phyloP scores from a whole-genome alignment of 257 asterid species.

The Anisodus acutangulus region DNA sequence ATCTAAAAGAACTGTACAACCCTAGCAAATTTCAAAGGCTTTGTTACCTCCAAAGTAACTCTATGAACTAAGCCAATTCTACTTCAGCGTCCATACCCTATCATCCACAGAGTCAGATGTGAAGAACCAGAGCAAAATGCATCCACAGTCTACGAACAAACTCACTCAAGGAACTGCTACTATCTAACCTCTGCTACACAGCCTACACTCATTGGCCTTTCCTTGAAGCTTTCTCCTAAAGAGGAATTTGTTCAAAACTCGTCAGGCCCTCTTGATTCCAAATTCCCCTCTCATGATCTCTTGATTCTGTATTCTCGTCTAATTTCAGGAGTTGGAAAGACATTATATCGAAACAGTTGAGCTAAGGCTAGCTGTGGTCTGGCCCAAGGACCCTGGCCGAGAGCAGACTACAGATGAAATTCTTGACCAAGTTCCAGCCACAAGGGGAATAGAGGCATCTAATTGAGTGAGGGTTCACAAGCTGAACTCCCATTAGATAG shows the following conservation, averaged over 20 bases:
- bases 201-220: background rate
- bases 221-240: background rate
- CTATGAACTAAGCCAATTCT: background rate
- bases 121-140: background rate
- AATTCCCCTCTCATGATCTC: background rate
- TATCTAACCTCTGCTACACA: background rate
- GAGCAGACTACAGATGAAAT: no score
- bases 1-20: background rate
- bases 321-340: constrained; percentile 16
- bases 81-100: background rate
- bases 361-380: background rate
- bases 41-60: background rate
- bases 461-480: no score
- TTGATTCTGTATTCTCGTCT: background rate
- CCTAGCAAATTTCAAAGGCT: background rate
- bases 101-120: background rate
- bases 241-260: background rate
- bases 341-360: background rate
- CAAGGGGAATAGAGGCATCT: no score
- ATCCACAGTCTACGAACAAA: background rate
- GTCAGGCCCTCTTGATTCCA: background rate
- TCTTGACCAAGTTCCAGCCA: no score
- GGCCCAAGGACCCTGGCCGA: no score
- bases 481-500: no score
- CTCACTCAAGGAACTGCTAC: background rate